Evolutionary conservation across 306 rosid genomes (phyloP), one percentile per base, ranked within the genome.

Genomic region (Ammopiptanthus mongolicus): DNA sequence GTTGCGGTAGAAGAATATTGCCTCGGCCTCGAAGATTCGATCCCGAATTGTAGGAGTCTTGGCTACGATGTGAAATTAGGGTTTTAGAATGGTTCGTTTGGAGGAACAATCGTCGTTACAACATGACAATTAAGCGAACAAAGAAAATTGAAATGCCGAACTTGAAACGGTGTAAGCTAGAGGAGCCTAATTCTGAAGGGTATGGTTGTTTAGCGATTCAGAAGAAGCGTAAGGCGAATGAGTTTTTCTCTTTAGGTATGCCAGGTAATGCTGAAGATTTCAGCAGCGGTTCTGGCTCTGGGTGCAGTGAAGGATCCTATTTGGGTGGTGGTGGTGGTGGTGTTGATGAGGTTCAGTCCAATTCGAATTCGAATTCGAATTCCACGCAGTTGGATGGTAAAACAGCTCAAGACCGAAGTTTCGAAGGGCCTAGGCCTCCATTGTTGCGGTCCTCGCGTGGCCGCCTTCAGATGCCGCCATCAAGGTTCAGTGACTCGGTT

Each of bases 91-190:
- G 60, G 37, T 18, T 11, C 42, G n/a, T 71, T 69, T 4, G 21
- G n/a, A 31, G 17, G n/a, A 12, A 44, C 4, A 60, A 62, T 58
- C 19, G 44, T 47, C 15, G 63, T 85, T 23, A 31, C 76, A 83
- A 47, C 67, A 95, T 95, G 97, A 85, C 89, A 69, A 76, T 85
- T 71, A 90, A 95, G 68, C 88, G 90, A 37, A 86, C 89, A 34
- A 51, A 75, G 92, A 92, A 87, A 86, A 56, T 78, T 22, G 97
- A 92, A 83, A 86, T 90, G 91, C 97, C 97, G 84, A 95, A 88
- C 67, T 59, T 91, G 57, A 95, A 95, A 59, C 89, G 97, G 14
- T 92, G 97, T 78, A 82, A 83, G 82, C 80, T 90, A 57, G 97
- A 91, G 41, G 88, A 84, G 59, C 68, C 75, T 0, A 89, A 79